These are phyloP conservation scores for Colletotrichum cordylinicola DNA, from an alignment of 2,329 filamentous ascomycete species.

Conservation along the genomic window DNA sequence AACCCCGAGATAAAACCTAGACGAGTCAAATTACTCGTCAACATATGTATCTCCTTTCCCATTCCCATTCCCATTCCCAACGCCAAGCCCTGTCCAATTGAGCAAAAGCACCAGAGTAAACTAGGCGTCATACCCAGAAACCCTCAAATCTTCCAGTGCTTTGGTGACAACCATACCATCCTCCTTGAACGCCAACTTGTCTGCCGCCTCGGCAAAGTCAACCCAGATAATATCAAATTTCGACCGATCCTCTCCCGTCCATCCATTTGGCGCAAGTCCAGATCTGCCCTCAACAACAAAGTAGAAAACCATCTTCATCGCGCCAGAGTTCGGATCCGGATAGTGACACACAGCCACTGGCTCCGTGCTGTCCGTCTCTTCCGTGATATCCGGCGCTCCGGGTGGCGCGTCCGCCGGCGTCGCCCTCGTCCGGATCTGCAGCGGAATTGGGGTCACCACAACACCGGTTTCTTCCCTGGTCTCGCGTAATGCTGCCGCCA, in stretches of 20 bases:
- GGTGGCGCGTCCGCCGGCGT: conserved; percentile 31
- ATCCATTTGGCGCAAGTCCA: conserved; percentile 8
- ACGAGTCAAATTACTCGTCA: neutral
- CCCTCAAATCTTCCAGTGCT: conserved; percentile 30
- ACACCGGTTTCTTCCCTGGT: conserved; percentile 55
- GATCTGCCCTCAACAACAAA: conserved; percentile 41
- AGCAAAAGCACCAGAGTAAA: neutral
- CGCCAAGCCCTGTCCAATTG: neutral
- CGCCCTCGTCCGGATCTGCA: conserved; percentile 49
- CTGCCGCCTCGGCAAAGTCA: conserved; percentile 25
- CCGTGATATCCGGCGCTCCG: conserved; percentile 27
- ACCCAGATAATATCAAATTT: conserved; percentile 36
- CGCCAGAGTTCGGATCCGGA: conserved; percentile 28
- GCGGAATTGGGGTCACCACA: conserved; percentile 39
- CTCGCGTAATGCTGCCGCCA: conserved; percentile 49
- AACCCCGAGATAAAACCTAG: neutral
- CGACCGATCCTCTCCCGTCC: conserved; percentile 19
- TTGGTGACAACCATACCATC: conserved; percentile 32
- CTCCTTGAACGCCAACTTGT: conserved; percentile 26
- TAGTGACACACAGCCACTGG: neutral
- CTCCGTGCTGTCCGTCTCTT: neutral
- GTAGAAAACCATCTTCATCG: conserved; percentile 46
- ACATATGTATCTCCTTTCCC: neutral
- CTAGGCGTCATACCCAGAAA: conserved; percentile 30
- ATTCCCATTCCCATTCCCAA: neutral